These are phyloP conservation scores for Zygosaccharomyces pseudorouxii DNA, from an alignment of 805 yeast genomes.

Conservation along the genomic window DNA sequence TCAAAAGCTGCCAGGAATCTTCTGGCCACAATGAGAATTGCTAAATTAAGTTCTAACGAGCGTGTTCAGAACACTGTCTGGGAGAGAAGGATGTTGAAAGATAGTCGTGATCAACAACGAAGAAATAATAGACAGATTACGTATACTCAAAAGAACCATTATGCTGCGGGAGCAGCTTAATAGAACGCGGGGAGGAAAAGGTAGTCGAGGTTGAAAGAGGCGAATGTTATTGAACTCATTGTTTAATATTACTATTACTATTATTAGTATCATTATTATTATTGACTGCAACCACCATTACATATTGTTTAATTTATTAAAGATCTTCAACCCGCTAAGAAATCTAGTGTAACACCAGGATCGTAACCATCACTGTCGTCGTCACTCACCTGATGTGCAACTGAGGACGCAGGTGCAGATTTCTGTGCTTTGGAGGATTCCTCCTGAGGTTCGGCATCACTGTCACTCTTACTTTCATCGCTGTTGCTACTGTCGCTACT, in stretches of 20 bases:
- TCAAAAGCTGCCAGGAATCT: conserved; percentile 90
- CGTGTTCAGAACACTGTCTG: conserved; percentile 23
- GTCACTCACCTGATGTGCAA: not conserved
- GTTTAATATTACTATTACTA: not conserved
- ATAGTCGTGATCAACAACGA: conserved; percentile 14
- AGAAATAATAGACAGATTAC: conserved; percentile 25
- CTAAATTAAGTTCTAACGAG: conserved; percentile 76
- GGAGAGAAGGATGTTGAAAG: conserved; percentile 23
- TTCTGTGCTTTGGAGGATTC: conserved; percentile 12
- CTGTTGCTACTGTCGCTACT: conserved; percentile 17
- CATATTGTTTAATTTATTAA: not conserved
- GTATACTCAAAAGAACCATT: conserved; percentile 24
- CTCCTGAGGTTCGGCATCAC: conserved; percentile 18
- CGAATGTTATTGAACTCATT: not conserved
- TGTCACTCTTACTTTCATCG: conserved; percentile 4
- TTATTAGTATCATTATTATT: not conserved
- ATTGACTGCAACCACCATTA: not conserved
- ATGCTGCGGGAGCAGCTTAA: conserved; percentile 30
- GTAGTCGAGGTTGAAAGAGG: not conserved
- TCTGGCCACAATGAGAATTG: conserved; percentile 90
- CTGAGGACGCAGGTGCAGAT: not conserved
- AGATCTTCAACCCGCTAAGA: conserved; percentile 16
- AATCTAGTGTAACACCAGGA: conserved; percentile 28
- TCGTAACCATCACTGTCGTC: conserved; percentile 25
- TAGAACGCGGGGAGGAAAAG: not conserved